Base-by-base conservation (phyloP, 345 rosid genomes). In the Citrus hindsii region DNA sequence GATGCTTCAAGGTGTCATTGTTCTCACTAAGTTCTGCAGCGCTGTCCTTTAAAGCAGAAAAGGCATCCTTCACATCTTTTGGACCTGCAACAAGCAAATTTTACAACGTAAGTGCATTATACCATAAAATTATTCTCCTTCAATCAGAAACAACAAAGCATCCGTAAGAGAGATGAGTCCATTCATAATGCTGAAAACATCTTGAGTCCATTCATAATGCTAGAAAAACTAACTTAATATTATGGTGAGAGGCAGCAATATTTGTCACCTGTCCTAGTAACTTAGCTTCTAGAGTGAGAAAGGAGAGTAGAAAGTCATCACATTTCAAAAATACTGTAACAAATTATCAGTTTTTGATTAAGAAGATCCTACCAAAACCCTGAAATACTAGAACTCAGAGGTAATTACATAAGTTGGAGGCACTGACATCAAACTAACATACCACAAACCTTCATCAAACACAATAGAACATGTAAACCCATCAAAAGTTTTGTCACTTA, bases 11-110 rank as follows among this genome's bases (percentile, higher is more conserved):
- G 67, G 88, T 89, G 81, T 80, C 85, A 76, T 82, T 82, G 79
- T 65, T 83, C 82, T 86, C 92, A 77, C 83, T 75, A 66, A 91
- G 83, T 71, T 91, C 92, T 71, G 87, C 83, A 59, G 92, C 94
- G 80, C 83, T 80, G 76, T 92, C 98, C 80, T 93, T 95, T 74
- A 93, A 90, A 84, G 87, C 79, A 73, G 80, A 82, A 84, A 86
- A 90, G 64, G 87, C 72, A 83, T 91, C 98, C 84, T 92, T 93
- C 38, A 89, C 92, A 69, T 95, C 97, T 79, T 87, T 90, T 14
- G 91, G 82, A 80, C 89, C 98, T 94, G 88, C 80, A 84, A 66
- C 61, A 63, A 81, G 58, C 16, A 85, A 81, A 77, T 74, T 10
- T 69, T 69, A 81, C 35, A 64, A 71, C 33, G 64, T 37, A 33